Conservation (phyloP, 192 early-diverging fungal genomes). For the Phlyctochytrium arcticum region DNA sequence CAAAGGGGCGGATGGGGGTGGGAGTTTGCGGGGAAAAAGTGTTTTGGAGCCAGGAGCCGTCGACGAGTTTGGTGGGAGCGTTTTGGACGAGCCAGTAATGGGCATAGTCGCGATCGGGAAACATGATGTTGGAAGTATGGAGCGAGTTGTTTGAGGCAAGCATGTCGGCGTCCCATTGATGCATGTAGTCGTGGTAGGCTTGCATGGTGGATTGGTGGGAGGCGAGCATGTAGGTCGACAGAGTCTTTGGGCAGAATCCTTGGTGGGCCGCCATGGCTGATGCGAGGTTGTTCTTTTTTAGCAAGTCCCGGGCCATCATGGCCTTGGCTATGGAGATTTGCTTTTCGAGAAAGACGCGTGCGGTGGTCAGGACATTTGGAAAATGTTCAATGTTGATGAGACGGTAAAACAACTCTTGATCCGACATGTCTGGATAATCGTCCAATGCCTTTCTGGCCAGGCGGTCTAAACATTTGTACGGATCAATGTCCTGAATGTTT, state of each 20-base stretch:
- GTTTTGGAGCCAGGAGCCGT: constrained; percentile 15
- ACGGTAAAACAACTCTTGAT: constrained; percentile 10
- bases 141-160: background rate
- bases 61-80: constrained; percentile 18
- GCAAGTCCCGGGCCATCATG: background rate
- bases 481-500: too few relatives aligned
- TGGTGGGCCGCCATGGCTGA: background rate
- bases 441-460: too few relatives aligned
- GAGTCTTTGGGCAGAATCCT: constrained; percentile 1
- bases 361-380: constrained; percentile 1
- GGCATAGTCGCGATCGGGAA: constrained; percentile 8
- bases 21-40: background rate
- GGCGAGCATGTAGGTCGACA: constrained; percentile 10
- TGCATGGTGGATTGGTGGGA: constrained; percentile 10
- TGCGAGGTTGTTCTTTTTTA: background rate
- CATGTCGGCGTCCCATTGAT: constrained; percentile 8
- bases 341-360: constrained; percentile 6
- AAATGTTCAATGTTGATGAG: constrained; percentile 14
- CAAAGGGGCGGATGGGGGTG: background rate
- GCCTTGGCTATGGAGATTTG: background rate
- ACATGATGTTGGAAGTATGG: constrained; percentile 1
- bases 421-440: background rate
- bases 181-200: background rate
- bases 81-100: constrained; percentile 13
- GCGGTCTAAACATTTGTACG: too few relatives aligned